Conservation (phyloP, 306 rosid genomes). For the Castanea sativa region DNA sequence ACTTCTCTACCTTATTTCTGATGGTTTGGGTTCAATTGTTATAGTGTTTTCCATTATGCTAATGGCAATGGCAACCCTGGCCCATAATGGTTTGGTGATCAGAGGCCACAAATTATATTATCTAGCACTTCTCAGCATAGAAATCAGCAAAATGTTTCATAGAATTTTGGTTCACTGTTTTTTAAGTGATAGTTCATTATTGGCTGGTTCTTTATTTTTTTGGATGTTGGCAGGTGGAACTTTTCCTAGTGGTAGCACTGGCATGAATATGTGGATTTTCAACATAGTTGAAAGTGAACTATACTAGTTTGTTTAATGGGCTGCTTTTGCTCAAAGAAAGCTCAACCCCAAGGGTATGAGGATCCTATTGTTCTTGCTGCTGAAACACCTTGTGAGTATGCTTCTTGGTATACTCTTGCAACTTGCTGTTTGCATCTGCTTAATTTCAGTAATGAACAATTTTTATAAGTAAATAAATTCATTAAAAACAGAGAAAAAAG, state of each 20-base stretch:
- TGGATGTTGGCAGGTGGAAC: slow-evolving; percentile 15
- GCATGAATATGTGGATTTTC: slow-evolving; percentile 9
- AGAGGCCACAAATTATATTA: background rate
- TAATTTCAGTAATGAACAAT: background rate
- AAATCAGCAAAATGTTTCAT: background rate
- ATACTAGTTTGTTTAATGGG: slow-evolving; percentile 63
- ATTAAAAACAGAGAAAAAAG: no score
- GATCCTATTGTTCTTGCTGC: slow-evolving; percentile 75
- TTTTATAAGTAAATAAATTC: no score
- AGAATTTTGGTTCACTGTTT: background rate
- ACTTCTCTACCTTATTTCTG: background rate
- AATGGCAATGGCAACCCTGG: background rate
- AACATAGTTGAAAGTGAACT: slow-evolving; percentile 26
- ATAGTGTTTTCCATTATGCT: background rate
- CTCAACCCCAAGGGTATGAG: slow-evolving; percentile 52
- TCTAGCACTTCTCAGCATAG: background rate
- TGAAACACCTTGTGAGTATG: slow-evolving; percentile 87
- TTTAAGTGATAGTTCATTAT: background rate
- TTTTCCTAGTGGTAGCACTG: slow-evolving; percentile 13
- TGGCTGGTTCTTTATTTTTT: slow-evolving; percentile 15
- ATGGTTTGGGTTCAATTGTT: background rate
- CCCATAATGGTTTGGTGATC: background rate
- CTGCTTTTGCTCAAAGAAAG: slow-evolving; percentile 56
- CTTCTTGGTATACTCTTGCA: slow-evolving; percentile 25
- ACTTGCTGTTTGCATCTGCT: slow-evolving; percentile 20